Conservation (phyloP, 1,139 yeast genomes). For the Pichia sp. region DNA sequence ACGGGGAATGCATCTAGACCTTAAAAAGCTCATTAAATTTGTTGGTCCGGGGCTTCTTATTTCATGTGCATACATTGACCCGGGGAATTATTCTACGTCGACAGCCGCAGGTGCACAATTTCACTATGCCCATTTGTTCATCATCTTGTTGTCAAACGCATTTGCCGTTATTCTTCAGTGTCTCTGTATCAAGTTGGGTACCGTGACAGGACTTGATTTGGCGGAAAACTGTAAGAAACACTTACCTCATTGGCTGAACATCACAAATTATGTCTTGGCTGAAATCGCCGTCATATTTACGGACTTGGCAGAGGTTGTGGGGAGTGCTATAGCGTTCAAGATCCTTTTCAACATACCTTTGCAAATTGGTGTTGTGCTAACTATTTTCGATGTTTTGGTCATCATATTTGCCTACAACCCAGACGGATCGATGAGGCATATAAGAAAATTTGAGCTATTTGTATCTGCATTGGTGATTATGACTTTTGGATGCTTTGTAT, state of each 20-base stretch:
- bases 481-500: constrained; percentile 62
- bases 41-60: constrained; percentile 81
- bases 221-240: constrained; percentile 73
- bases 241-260: constrained; percentile 53
- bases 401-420: constrained; percentile 65
- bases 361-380: constrained; percentile 61
- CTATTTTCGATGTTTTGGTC: constrained; percentile 68
- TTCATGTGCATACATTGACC: constrained; percentile 76
- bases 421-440: constrained; percentile 63
- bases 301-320: constrained; percentile 79
- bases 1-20: constrained; percentile 9
- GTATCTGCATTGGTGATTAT: constrained; percentile 59
- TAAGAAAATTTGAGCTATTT: constrained; percentile 62
- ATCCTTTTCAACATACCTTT: constrained; percentile 66
- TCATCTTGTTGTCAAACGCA: constrained; percentile 60
- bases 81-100: constrained; percentile 78
- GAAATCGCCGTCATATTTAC: constrained; percentile 77
- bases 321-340: constrained; percentile 72
- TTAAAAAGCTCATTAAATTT: constrained; percentile 50
- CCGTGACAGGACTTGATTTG: constrained; percentile 72
- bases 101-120: constrained; percentile 76
- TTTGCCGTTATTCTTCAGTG: constrained; percentile 72
- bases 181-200: constrained; percentile 69
- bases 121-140: constrained; percentile 58
- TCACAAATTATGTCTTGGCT: constrained; percentile 58